phyloP scores from a whole-genome alignment of 2,329 filamentous ascomycete genomes.

The Trichoderma hamatum region DNA sequence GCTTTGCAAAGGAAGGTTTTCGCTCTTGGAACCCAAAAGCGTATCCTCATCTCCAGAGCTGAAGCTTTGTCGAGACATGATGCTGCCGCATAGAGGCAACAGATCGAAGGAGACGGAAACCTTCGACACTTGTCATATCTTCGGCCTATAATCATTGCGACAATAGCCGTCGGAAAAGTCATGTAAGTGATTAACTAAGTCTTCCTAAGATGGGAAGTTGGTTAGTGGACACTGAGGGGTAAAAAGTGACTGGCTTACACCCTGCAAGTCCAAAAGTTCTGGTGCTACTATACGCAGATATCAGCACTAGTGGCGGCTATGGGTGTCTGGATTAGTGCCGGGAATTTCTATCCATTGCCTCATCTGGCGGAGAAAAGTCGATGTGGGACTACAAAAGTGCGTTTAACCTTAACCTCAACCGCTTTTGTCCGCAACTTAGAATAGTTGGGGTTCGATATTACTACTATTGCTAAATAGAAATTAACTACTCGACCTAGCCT shows the following conservation, averaged over 20 bases:
- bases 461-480: background rate
- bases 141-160: background rate
- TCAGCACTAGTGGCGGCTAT: constrained; percentile 1
- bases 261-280: constrained; percentile 1
- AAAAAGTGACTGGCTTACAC: background rate
- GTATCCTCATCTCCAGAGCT: constrained; percentile 20
- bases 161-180: background rate
- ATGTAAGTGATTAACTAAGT: background rate
- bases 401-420: background rate
- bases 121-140: background rate
- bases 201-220: constrained; percentile 3
- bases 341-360: background rate
- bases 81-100: background rate
- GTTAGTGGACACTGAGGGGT: background rate
- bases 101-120: background rate
- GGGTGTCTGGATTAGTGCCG: background rate
- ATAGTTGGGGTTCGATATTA: background rate
- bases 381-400: constrained; percentile 2
- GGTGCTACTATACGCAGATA: background rate
- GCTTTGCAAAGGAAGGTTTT: background rate
- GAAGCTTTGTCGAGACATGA: constrained; percentile 20
- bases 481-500: background rate
- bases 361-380: background rate
- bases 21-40: constrained; percentile 11
- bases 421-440: background rate